Evolutionary conservation across 2,329 filamentous ascomycete genomes (phyloP), one percentile per base, ranked within the genome.

Genomic region (Colletotrichum gloeosporioides): DNA sequence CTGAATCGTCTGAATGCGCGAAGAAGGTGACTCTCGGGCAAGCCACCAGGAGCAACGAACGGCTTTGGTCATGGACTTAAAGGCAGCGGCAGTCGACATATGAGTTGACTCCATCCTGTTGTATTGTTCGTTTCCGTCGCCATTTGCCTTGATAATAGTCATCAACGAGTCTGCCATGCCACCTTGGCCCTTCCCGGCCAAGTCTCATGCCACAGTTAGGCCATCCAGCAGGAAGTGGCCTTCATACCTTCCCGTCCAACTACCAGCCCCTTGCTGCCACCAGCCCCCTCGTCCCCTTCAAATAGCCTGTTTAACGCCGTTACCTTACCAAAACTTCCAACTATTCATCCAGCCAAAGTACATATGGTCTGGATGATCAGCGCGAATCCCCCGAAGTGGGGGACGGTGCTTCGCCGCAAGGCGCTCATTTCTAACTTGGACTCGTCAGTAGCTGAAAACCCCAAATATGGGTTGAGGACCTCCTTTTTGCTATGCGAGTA

Each of bases 21-120:
- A 6, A 44, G 0, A 12, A 12, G 39, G 3, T 12, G 3, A n/a
- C 39, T 49, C 39, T n/a, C 18, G 39, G 39, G 3, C 9, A 49
- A 49, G 39, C 3, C 39, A 22, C 0, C 3, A 49, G 39, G 39
- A 44, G 18, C 39, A 44, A 44, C 36, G 36, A 44, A 10, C 36
- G 8, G 16, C 36, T 0, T 44, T n/a, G 8, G 36, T 1, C 16
- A 10, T 10, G 34, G 8, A 3, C 4, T 16, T 2, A 9, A 0
- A 9, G 1, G 8, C 36, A 44, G 18, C 18, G 18, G 18, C n/a
- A 18, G 9, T 12, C 3, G 36, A 16, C 4, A 18, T 1, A 9
- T 18, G 6, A 44, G 18, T n/a, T 44, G 9, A 44, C 18, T 12
- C 18, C 3, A 44, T 44, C 9, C 18, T 44, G 39, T n/a, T n/a